These are phyloP conservation scores for Waltergamsia citrina DNA, from an alignment of 2,329 filamentous ascomycete genomes.

Conservation along the genomic window DNA sequence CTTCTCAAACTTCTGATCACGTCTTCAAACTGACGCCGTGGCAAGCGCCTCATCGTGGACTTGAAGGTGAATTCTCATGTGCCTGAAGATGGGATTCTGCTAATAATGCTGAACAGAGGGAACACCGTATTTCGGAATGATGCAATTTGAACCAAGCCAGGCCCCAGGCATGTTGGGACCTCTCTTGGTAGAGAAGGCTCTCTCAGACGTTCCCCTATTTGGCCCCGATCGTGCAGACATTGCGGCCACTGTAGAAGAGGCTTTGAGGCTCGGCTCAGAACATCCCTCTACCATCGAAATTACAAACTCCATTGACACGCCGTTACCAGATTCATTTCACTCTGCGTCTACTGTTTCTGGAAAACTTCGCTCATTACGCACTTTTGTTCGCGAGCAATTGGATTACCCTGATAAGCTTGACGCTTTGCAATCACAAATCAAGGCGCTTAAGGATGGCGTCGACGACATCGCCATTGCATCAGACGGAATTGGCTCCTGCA, in stretches of 20 bases:
- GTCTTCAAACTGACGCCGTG: slow-evolving; percentile 52
- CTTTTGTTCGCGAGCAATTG: slow-evolving; percentile 20
- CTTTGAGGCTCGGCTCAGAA: slow-evolving; percentile 23
- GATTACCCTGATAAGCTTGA: slow-evolving; percentile 11
- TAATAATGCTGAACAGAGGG: slow-evolving; percentile 28
- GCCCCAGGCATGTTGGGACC: slow-evolving; percentile 43
- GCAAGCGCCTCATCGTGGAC: slow-evolving; percentile 47
- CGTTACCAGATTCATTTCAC: slow-evolving; percentile 30
- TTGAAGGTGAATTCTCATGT: slow-evolving; percentile 33
- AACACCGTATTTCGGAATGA: slow-evolving; percentile 41
- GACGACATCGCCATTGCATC: slow-evolving; percentile 27
- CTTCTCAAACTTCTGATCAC: slow-evolving; percentile 47
- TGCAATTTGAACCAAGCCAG: slow-evolving; percentile 49
- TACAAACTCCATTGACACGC: slow-evolving; percentile 20
- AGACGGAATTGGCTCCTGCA: slow-evolving; percentile 34
- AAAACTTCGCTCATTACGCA: slow-evolving; percentile 37
- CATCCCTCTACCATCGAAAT: slow-evolving; percentile 24
- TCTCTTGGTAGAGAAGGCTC: slow-evolving; percentile 40
- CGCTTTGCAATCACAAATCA: slow-evolving; percentile 13
- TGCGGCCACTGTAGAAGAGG: slow-evolving; percentile 28
- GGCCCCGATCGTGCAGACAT: slow-evolving; percentile 38
- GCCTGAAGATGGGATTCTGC: no score
- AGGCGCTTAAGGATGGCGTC: slow-evolving; percentile 18
- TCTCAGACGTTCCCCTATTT: slow-evolving; percentile 47
- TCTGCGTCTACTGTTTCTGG: slow-evolving; percentile 32